phyloP scores from a whole-genome alignment of 805 yeast species.

The Osmozyma mogii region DNA sequence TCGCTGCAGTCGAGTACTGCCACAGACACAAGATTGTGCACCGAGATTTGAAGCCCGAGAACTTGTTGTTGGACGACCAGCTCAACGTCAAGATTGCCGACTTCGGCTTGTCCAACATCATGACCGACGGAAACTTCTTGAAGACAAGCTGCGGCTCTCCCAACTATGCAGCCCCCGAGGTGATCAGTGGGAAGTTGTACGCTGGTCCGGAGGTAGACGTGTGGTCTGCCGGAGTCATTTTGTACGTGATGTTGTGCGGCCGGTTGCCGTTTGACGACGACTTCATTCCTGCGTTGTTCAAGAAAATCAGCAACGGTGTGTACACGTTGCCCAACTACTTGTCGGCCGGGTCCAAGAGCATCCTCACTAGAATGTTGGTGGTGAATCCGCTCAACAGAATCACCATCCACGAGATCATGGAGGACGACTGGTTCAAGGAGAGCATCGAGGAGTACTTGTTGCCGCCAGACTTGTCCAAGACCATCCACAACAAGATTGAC shows the following conservation, averaged over 20 bases:
- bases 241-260: conserved; percentile 94
- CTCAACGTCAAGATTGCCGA: conserved; percentile 93
- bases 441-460: conserved; percentile 73
- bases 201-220: conserved; percentile 99
- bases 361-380: conserved; percentile 83
- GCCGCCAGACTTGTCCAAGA: conserved; percentile 43
- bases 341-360: conserved; percentile 75
- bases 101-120: conserved; percentile 87
- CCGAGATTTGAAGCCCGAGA: conserved; percentile 94
- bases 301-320: conserved; percentile 87
- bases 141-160: conserved; percentile 96
- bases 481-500: conserved; percentile 32
- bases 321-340: conserved; percentile 83
- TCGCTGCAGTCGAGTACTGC: conserved; percentile 94
- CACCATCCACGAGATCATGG: conserved; percentile 85
- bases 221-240: conserved; percentile 94
- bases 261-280: conserved; percentile 95
- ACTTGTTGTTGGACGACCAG: conserved; percentile 79
- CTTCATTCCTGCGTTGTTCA: conserved; percentile 87
- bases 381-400: conserved; percentile 92
- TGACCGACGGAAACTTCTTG: conserved; percentile 95
- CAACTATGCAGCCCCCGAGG: conserved; percentile 97
- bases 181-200: conserved; percentile 84
- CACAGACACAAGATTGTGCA: conserved; percentile 95
- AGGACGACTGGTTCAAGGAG: conserved; percentile 87